A percentile compares a stretch with the other conserved stretches of the same genome.
These are phyloP conservation scores for Venturia carpophila DNA, from an alignment of 2,329 filamentous ascomycete species.

Conservation along the genomic window DNA sequence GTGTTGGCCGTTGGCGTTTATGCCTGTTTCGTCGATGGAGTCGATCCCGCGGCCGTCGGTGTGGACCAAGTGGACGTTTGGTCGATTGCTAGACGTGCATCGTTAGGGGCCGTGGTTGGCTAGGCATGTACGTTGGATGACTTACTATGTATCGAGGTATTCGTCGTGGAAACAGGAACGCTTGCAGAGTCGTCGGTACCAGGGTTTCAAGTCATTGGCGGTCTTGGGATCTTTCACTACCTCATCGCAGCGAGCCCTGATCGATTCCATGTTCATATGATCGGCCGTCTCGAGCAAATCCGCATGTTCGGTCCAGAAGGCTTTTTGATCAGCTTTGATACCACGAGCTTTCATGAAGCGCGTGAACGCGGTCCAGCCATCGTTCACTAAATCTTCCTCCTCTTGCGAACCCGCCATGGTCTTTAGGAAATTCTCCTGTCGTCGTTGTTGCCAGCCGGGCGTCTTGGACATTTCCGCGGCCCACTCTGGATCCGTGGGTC, in stretches of 20 bases:
- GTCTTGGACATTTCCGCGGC: slow-evolving; percentile 2
- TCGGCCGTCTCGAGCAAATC: slow-evolving; percentile 27
- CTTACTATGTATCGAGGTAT: slow-evolving; percentile 41
- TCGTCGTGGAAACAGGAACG: slow-evolving; percentile 52
- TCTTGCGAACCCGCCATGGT: slow-evolving; percentile 29
- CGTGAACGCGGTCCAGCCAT: slow-evolving; percentile 39
- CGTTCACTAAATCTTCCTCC: slow-evolving; percentile 39
- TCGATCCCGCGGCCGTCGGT: slow-evolving; percentile 46
- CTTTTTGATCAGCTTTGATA: slow-evolving; percentile 26
- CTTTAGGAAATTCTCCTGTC: slow-evolving; percentile 39
- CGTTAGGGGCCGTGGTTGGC: neutral
- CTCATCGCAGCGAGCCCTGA: slow-evolving; percentile 38
- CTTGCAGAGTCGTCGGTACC: slow-evolving; percentile 58
- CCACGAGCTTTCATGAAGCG: neutral
- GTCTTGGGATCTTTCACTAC: slow-evolving; percentile 47
- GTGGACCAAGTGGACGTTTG: slow-evolving; percentile 50
- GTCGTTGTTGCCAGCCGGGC: slow-evolving; percentile 44
- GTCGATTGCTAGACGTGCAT: slow-evolving; percentile 41
- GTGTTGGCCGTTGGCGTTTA: slow-evolving; percentile 39
- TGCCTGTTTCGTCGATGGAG: slow-evolving; percentile 35
- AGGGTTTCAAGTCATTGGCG: slow-evolving; percentile 48
- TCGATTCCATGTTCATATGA: slow-evolving; percentile 30
- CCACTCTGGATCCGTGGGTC: slow-evolving; percentile 21
- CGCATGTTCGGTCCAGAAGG: slow-evolving; percentile 31
- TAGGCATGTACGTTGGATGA: neutral